Base-by-base conservation (phyloP, 2,329 filamentous ascomycete species). In the Fusarium circinatum region DNA sequence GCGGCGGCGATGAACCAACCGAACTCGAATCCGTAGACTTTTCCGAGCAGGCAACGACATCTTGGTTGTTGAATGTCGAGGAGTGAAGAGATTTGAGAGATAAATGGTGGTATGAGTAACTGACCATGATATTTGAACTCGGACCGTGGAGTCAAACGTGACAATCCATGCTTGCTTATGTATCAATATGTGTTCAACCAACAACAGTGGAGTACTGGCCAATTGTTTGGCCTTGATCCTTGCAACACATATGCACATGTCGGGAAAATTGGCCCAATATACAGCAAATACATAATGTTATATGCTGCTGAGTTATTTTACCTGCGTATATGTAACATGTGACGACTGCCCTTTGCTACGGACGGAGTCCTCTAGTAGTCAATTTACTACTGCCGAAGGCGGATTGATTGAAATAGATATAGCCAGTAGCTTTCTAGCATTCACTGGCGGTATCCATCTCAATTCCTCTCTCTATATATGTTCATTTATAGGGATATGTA, bases 81-180 rank as follows among this genome's bases (percentile, higher is more conserved):
- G 8, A 32, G 4, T 12, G 4, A 24, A 20, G 1, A 13, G 2
- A 28, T 0, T 12, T 9, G 2, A 26, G 5, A 54, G 14, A 1
- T 0, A 3, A 3, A 2, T 14, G 4, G 6, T 20, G 17, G 6
- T 0, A 2, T 28, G 14, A 5, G 32, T 5, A 4, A 8, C 2
- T 13, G 5, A 54, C 14, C 24, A n/a, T 54, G 20, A 18, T 4
- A 28, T 39, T n/a, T n/a, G 3, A 26, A 10, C 14, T 28, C 14
- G 24, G n/a, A 10, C 2, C 10, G 8, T 20, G 51, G 51, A 28
- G 34, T 28, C 20, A 28, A 39, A 10, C 8, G 24, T 28, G 14
- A 39, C 13, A 7, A 54, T 54, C 51, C 20, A n/a, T 39, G 34
- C 5, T 17, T 38, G 20, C 9, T n/a, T 10, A 39, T 18, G 4